Percentiles rank a stretch among this genome's conserved stretches.
These are phyloP conservation scores for Neonothopanus nambi DNA, from an alignment of 1,284 basidiomycete genomes.

Conservation along the genomic window DNA sequence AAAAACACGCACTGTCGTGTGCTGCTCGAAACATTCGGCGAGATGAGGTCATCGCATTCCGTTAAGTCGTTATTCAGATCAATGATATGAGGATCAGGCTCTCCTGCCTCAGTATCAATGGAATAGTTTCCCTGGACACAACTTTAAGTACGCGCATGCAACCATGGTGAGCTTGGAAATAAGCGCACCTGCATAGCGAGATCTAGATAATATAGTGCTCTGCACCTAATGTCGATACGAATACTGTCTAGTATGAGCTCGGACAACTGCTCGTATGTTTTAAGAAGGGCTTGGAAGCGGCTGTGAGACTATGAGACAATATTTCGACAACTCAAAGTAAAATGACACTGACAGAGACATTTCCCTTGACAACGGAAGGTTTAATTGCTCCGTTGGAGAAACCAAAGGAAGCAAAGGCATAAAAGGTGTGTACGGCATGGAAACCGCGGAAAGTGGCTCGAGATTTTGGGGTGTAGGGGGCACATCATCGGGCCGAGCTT, in stretches of 20 bases:
- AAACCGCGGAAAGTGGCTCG: conserved; percentile 46
- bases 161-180: background rate
- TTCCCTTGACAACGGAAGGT: conserved; percentile 79
- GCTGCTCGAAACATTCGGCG: conserved; percentile 57
- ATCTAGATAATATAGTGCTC: conserved; percentile 81
- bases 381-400: conserved; percentile 49
- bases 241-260: conserved; percentile 88
- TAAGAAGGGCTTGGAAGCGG: conserved; percentile 86
- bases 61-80: conserved; percentile 86
- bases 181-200: conserved; percentile 73
- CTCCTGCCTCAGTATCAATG: conserved; percentile 79
- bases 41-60: conserved; percentile 74
- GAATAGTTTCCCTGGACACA: conserved; percentile 74
- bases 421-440: conserved; percentile 46
- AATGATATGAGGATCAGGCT: conserved; percentile 89
- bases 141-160: conserved; percentile 13
- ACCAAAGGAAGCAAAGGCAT: conserved; percentile 41
- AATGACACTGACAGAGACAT: conserved; percentile 77
- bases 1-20: conserved; percentile 64
- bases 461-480: conserved; percentile 49
- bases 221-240: conserved; percentile 86
- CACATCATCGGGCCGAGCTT: conserved; percentile 57
- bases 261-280: conserved; percentile 88
- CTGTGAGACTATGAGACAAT: conserved; percentile 39
- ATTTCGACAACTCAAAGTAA: conserved; percentile 2